These are phyloP conservation scores for Syzygium aqueum DNA, from an alignment of 345 rosid genomes.

Conservation along the genomic window DNA sequence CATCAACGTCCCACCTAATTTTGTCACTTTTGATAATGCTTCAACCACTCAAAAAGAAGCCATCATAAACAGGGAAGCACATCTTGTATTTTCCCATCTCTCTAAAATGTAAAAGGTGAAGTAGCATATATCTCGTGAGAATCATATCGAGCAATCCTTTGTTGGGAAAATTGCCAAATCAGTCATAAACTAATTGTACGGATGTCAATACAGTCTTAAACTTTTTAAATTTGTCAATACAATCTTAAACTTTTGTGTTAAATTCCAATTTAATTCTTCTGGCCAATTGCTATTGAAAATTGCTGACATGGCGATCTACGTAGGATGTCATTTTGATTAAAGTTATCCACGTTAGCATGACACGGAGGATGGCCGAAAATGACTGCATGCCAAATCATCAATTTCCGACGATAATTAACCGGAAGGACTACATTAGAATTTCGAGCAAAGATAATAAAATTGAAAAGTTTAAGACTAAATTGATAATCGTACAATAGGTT, in stretches of 20 bases:
- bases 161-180: neutral
- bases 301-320: rapidly evolving
- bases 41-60: constrained; percentile 1
- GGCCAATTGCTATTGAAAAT: neutral
- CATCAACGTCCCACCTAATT: neutral
- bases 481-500: neutral
- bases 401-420: rapidly evolving
- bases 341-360: rapidly evolving
- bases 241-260: neutral
- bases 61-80: neutral
- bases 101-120: neutral
- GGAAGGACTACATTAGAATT: too few relatives aligned
- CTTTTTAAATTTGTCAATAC: neutral
- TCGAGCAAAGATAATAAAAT: rapidly evolving
- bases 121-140: neutral
- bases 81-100: neutral
- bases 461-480: rapidly evolving
- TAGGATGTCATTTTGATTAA: neutral
- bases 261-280: rapidly evolving
- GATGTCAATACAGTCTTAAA: neutral
- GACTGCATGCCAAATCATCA: rapidly evolving
- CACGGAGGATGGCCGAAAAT: neutral
- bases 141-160: neutral
- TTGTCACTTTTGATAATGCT: neutral
- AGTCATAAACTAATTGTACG: neutral